These are phyloP conservation scores for Fusarium sp. DNA, from an alignment of 2,329 filamentous ascomycete species.

Conservation along the genomic window DNA sequence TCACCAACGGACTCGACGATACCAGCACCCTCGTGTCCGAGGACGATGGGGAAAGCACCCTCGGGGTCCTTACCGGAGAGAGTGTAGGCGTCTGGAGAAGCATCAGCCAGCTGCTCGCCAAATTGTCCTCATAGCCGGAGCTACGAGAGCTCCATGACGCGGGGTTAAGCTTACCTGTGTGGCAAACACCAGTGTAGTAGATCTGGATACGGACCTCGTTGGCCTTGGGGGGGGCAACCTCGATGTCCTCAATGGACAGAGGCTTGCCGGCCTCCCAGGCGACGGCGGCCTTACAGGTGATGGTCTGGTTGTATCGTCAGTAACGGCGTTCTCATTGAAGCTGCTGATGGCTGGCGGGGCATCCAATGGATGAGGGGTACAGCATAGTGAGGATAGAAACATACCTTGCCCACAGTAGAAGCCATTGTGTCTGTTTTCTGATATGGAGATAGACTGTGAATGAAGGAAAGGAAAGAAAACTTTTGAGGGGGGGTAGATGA, in stretches of 20 bases:
- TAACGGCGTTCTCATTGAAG: slow-evolving; percentile 17
- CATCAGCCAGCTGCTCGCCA: slow-evolving; percentile 22
- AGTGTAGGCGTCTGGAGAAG: slow-evolving; percentile 82
- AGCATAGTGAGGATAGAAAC: slow-evolving; percentile 37
- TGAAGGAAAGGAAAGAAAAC: slow-evolving; percentile 23
- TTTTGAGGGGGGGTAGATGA: slow-evolving; percentile 29
- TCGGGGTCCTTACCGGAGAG: slow-evolving; percentile 97
- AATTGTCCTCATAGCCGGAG: neutral
- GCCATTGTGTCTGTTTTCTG: slow-evolving; percentile 53
- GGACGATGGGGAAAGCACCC: slow-evolving; percentile 88
- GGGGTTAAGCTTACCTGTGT: slow-evolving; percentile 75
- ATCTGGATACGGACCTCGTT: slow-evolving; percentile 97
- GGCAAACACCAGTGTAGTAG: slow-evolving; percentile 98
- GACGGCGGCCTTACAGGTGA: slow-evolving; percentile 96
- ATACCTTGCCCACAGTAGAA: slow-evolving; percentile 64
- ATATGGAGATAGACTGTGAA: slow-evolving; percentile 31
- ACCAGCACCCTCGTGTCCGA: slow-evolving; percentile 91
- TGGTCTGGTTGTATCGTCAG: slow-evolving; percentile 69
- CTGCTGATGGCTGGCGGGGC: slow-evolving; percentile 35
- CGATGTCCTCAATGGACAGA: slow-evolving; percentile 88
- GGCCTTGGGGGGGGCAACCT: slow-evolving; percentile 88
- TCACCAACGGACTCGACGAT: slow-evolving; percentile 94
- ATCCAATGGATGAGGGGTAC: slow-evolving; percentile 29
- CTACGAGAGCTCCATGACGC: slow-evolving; percentile 20
- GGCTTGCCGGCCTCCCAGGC: slow-evolving; percentile 97